Evolutionary conservation across 257 asterid species (phyloP).

Genomic region (Nicotiana benthamiana): DNA sequence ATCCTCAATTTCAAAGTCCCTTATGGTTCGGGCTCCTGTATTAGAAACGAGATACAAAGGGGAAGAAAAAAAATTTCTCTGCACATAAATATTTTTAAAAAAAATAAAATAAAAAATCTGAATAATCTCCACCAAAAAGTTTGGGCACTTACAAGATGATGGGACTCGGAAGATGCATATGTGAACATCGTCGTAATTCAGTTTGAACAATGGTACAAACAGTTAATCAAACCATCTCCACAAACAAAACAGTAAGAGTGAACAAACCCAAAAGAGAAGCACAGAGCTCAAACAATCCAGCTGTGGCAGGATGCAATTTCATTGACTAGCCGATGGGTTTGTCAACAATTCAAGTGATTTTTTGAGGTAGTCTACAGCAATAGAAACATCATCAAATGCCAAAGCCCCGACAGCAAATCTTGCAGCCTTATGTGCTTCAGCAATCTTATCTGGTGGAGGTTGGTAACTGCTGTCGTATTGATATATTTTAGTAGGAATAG

Average conservation of each 20-base stretch:
- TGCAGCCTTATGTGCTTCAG: constrained; percentile 91
- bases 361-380: constrained; percentile 66
- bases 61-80: not conserved
- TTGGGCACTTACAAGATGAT: not conserved
- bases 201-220: not conserved
- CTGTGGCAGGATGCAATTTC: not conserved
- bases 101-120: not conserved
- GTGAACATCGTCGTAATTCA: not conserved
- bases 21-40: not conserved
- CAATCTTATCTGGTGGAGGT: constrained; percentile 73
- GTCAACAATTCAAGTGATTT: constrained; percentile 82
- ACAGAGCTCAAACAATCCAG: not conserved
- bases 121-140: not conserved
- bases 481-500: constrained; percentile 27
- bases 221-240: not conserved
- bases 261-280: not conserved
- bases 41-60: not conserved
- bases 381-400: constrained; percentile 69
- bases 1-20: not conserved
- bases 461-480: constrained; percentile 66
- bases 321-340: constrained; percentile 46
- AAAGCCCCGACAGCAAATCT: constrained; percentile 86
- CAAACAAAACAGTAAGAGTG: not conserved
- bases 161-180: too few species aligned
- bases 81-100: not conserved